Evolutionary conservation across 2,329 filamentous ascomycete genomes (phyloP).

Genomic region (Colletotrichum australisinense): DNA sequence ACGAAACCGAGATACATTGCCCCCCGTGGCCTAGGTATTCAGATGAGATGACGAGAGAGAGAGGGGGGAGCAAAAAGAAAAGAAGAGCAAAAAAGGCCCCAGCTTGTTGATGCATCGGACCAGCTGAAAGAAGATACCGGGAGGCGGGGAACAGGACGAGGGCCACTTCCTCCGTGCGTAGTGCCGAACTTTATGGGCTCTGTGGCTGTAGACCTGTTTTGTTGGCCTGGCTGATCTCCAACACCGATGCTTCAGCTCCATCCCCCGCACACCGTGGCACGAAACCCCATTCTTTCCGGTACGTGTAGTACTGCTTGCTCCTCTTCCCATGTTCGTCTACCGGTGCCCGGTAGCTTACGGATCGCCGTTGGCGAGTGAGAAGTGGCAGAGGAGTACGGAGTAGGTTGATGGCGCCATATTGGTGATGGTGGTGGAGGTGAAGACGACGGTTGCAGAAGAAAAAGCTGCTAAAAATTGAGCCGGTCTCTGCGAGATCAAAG

Average conservation of each 20-base stretch:
- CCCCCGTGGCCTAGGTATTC: not conserved
- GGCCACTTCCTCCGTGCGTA: not conserved
- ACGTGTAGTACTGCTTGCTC: not conserved
- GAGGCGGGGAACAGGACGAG: slow-evolving; percentile 3
- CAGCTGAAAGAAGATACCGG: slow-evolving; percentile 4
- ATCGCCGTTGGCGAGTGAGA: not conserved
- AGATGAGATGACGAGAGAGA: not conserved
- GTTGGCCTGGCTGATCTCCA: not conserved
- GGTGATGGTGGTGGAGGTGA: not conserved
- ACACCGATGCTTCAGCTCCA: not conserved
- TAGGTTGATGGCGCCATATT: not conserved
- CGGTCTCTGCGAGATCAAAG: not conserved
- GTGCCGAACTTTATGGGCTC: slow-evolving; percentile 7
- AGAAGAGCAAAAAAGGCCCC: not conserved
- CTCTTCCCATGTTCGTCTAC: not conserved
- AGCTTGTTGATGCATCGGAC: not conserved
- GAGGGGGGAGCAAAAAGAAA: not conserved
- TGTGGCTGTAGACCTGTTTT: not conserved
- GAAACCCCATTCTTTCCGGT: not conserved
- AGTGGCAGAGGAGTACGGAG: not conserved
- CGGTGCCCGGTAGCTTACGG: not conserved
- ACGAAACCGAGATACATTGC: not conserved
- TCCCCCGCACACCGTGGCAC: not conserved
- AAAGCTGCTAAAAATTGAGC: not conserved
- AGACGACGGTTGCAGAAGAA: not conserved